These are phyloP conservation scores for Diaporthe caulivora DNA, from an alignment of 2,329 filamentous ascomycete genomes.

Conservation along the genomic window DNA sequence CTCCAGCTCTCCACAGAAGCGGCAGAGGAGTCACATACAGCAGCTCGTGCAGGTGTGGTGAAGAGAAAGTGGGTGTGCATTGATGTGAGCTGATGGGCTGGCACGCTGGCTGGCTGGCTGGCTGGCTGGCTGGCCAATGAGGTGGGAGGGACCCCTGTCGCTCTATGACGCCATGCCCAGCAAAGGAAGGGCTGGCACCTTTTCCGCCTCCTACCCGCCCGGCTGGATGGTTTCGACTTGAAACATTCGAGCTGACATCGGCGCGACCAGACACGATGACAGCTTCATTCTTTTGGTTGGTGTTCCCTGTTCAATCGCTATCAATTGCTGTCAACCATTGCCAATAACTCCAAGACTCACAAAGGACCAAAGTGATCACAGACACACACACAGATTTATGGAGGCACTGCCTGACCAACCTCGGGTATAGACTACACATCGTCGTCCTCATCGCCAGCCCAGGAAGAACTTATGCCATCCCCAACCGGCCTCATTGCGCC, in stretches of 20 bases:
- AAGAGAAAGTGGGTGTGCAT: too few species aligned
- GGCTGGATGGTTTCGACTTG: conserved; percentile 3
- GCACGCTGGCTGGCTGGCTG: too few species aligned
- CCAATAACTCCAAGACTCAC: background rate
- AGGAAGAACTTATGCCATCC: background rate
- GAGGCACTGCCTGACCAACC: background rate
- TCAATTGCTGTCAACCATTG: background rate
- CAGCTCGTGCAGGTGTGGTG: too few species aligned
- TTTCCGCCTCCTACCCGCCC: background rate
- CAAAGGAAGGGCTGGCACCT: background rate
- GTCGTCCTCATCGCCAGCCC: background rate
- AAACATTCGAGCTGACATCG: conserved; percentile 14
- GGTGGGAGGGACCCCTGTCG: background rate
- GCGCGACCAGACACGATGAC: too few species aligned
- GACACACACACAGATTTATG: background rate
- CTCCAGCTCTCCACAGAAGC: conserved; percentile 1
- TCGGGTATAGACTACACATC: background rate
- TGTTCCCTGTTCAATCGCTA: background rate
- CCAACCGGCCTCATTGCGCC: conserved; percentile 38
- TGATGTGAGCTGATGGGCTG: too few species aligned
- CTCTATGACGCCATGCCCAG: conserved; percentile 34
- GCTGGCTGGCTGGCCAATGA: background rate
- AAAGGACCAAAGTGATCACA: background rate
- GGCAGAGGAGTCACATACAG: background rate
- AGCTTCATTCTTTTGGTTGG: background rate